A percentile compares a stretch with the other conserved stretches of the same genome.
phyloP scores from a whole-genome alignment of 768 basidiomycete species.

The Phanerochaete carnosa region DNA sequence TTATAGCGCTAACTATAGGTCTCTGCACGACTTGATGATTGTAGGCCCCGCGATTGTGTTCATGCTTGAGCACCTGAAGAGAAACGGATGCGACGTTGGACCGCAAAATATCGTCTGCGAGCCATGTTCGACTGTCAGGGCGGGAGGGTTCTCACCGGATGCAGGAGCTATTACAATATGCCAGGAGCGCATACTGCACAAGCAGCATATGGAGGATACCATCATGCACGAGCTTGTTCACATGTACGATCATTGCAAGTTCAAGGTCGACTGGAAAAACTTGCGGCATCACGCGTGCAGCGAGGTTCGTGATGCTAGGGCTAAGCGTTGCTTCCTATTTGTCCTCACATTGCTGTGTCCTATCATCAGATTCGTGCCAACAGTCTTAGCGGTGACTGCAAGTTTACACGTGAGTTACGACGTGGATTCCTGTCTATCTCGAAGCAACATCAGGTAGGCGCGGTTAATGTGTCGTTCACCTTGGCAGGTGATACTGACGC shows the following conservation, averaged over 20 bases:
- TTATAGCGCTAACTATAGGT: constrained; percentile 3
- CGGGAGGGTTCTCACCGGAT: constrained; percentile 82
- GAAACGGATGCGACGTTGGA: constrained; percentile 69
- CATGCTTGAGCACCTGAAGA: constrained; percentile 87
- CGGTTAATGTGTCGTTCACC: constrained; percentile 6
- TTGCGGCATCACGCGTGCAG: constrained; percentile 94
- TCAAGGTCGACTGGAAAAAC: constrained; percentile 91
- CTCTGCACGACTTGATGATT: neutral
- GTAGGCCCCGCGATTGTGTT: constrained; percentile 84
- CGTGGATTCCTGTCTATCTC: constrained; percentile 78
- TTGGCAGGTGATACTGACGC: constrained; percentile 4
- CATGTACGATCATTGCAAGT: constrained; percentile 93
- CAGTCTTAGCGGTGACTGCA: constrained; percentile 90
- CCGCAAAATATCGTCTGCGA: constrained; percentile 75
- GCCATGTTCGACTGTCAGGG: constrained; percentile 69
- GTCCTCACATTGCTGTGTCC: constrained; percentile 5
- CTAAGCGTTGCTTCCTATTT: neutral
- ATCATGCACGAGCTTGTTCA: constrained; percentile 92
- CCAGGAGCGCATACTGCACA: constrained; percentile 75
- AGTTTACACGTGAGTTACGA: constrained; percentile 75
- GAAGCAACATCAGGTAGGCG: constrained; percentile 87
- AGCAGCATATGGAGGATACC: constrained; percentile 90
- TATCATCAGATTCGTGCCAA: constrained; percentile 84
- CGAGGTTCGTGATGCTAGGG: constrained; percentile 60
- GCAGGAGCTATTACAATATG: constrained; percentile 82